Conservation (phyloP, 2,329 filamentous ascomycete species). For the Ophiostoma sp. region DNA sequence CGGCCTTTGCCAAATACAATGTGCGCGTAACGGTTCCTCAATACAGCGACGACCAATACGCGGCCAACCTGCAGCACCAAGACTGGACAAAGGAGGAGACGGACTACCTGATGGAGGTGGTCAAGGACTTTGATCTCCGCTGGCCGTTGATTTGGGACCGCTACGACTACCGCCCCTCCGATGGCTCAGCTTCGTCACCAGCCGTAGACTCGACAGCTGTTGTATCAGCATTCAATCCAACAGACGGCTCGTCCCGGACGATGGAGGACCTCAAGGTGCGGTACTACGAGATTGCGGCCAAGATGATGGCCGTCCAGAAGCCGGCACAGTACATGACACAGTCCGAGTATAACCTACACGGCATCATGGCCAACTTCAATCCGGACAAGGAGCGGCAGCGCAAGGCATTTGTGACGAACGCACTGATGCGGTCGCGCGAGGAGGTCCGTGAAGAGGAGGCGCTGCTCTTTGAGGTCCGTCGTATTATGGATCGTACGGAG, state of each 20-base stretch:
- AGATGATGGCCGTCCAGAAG: slow-evolving; percentile 77
- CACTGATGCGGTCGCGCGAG: slow-evolving; percentile 76
- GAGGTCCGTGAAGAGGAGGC: slow-evolving; percentile 92
- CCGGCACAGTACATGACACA: slow-evolving; percentile 85
- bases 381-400: slow-evolving; percentile 73
- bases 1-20: slow-evolving; percentile 82
- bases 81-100: slow-evolving; percentile 94
- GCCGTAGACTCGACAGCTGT: slow-evolving; percentile 46
- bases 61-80: slow-evolving; percentile 66
- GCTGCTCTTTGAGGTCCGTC: slow-evolving; percentile 83
- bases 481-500: slow-evolving; percentile 84
- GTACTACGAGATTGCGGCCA: slow-evolving; percentile 84
- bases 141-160: slow-evolving; percentile 93
- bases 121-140: slow-evolving; percentile 77
- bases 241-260: slow-evolving; percentile 49
- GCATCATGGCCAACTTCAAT: slow-evolving; percentile 85
- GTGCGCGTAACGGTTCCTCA: slow-evolving; percentile 73
- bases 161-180: slow-evolving; percentile 69
- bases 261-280: slow-evolving; percentile 90
- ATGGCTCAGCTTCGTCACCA: slow-evolving; percentile 41
- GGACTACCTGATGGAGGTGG: slow-evolving; percentile 79
- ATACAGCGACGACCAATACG: slow-evolving; percentile 87
- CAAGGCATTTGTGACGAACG: slow-evolving; percentile 80
- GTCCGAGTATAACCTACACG: slow-evolving; percentile 78
- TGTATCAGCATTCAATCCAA: slow-evolving; percentile 49